Base-by-base conservation (phyloP, 306 rosid species). In the Canavalia gladiata region DNA sequence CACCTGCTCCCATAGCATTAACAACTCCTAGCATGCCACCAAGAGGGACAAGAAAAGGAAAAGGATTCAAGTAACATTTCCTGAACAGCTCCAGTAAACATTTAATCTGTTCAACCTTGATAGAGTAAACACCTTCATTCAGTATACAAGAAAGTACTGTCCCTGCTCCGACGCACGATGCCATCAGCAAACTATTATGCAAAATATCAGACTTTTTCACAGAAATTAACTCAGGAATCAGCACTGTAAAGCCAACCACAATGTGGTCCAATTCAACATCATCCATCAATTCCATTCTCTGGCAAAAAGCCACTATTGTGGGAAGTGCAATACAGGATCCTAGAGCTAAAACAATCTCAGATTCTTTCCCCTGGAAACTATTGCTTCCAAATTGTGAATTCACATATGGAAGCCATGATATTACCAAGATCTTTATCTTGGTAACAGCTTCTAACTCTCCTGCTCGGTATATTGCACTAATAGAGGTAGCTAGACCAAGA, bases 281-380 rank as follows among this genome's bases (percentile, higher is more conserved):
- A 79, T 75, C 86, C 73, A 95, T 87, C 88, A 95, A 82, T 78
- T 95, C 99, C 86, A 93, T 87, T 86, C 91, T 90, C 84, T 81
- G 92, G 85, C 94, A 93, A 85, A 95, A 91, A 55, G 88, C 79
- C 69, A 90, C 91, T 42, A 93, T 42, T 73, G 86, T 82, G 66
- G 99, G 98, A 83, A 93, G 89, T 77, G 97, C 94, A 86, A 95
- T 88, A 83, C 95, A 93, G 69, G 99, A 90, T 83, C 99, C 99
- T 72, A 95, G 85, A 0, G 96, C 88, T 78, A 95, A 84, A 88
- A 85, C 83, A 81, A 66, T 81, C 55, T 80, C 81, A 73, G 91
- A 82, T 67, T 65, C 88, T 45, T 73, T 69, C 72, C 65, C 76
- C 52, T 55, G 82, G 69, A 83, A 81, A 77, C 46, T 87, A 68